Base-by-base conservation (phyloP, 2,329 filamentous ascomycete species). In the Polychaeton citri region DNA sequence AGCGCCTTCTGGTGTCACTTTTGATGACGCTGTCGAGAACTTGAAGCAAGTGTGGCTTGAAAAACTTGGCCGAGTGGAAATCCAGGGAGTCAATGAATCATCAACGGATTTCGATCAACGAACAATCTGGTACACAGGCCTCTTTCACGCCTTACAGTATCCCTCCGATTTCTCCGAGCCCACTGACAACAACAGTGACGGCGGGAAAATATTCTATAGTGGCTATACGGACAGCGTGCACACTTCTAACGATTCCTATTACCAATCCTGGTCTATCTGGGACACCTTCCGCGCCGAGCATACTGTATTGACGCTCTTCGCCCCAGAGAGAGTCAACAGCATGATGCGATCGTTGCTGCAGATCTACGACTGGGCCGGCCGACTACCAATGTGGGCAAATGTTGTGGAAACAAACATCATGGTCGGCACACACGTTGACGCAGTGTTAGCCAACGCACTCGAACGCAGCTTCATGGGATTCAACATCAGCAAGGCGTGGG, bases 221-320 rank as follows among this genome's bases (percentile, higher is more conserved):
- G 64, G 65, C 10, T 68, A 67, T 35, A 66, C 63, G 0, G 63
- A 68, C 33, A 62, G 54, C 19, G 44, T 65, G 1, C 61, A 66
- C 31, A 48, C 49, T 7, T 51, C 43, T 4, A 53, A 60, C 20
- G 63, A 68, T 31, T 64, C 61, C 0, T 68, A 68, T 43, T 67
- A 66, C 39, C 65, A 68, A 41, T 66, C 62, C 1, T 68, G 64
- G 65, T 66, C 62, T 1, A 66, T 68, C 34, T 68, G 64, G 65
- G 65, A 68, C 36, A 68, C 65, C 0, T 68, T 65, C 42, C 53
- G 65, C 3, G 65, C 64, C 1, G 64, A 67, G 36, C 64, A 68
- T 38, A 63, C 62, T 1, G 49, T 68, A 0, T 44, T 68, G 0
- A 62, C 64, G 0, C 38, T 68, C 0, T 64, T 68, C 33, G 64